phyloP scores from a whole-genome alignment of 2,329 filamentous ascomycete genomes.

The Neopestalotiopsis rosae region DNA sequence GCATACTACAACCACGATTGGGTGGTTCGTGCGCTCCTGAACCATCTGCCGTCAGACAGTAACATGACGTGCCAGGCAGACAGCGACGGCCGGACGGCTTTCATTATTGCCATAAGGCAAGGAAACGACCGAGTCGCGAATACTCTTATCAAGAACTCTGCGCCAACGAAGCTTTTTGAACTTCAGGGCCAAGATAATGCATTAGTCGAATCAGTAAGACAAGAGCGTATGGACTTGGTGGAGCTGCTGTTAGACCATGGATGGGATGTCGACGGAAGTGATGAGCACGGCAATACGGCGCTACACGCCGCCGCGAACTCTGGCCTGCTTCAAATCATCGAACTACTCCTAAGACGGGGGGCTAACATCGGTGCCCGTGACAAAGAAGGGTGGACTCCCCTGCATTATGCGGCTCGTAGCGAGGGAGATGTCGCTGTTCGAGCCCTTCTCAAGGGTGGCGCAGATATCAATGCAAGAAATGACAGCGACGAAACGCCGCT shows the following conservation, averaged over 20 bases:
- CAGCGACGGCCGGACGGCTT: neutral
- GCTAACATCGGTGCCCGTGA: neutral
- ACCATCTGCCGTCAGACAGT: neutral
- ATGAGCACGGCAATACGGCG: neutral
- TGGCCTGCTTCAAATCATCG: neutral
- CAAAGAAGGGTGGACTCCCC: neutral
- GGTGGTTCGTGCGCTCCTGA: neutral
- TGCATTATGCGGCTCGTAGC: neutral
- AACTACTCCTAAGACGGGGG: neutral
- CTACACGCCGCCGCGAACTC: neutral
- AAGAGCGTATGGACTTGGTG: neutral
- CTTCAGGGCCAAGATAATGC: neutral
- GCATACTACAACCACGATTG: neutral
- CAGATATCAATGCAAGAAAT: neutral
- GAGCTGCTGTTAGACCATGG: neutral
- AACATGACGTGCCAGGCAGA: neutral
- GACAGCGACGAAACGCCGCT: neutral
- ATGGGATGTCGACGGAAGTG: neutral
- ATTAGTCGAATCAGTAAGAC: neutral
- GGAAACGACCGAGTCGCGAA: neutral
- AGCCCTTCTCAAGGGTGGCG: neutral
- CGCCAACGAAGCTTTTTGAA: neutral
- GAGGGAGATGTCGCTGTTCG: neutral
- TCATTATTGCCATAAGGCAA: neutral
- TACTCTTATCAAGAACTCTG: neutral